Evolutionary conservation across 129 eudicot species (phyloP).

Genomic region (Tanacetum coccineum): DNA sequence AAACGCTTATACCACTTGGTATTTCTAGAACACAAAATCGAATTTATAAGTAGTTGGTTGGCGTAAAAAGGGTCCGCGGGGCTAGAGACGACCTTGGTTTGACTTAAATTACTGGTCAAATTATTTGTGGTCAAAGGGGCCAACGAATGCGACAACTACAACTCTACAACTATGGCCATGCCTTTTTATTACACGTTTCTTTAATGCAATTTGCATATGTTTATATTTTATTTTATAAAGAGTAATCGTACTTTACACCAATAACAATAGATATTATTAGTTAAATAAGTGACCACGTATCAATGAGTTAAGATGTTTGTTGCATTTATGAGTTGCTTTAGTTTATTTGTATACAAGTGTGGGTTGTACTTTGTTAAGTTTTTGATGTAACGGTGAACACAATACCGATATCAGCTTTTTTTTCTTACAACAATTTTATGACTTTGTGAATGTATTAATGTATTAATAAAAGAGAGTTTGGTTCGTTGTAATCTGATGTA

Average conservation of each 20-base stretch:
- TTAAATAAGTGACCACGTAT: background rate
- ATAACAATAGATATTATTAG: background rate
- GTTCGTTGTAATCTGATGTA: too few relatives aligned
- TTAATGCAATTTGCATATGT: constrained; percentile 16
- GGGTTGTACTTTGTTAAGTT: too few relatives aligned
- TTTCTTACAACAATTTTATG: too few relatives aligned
- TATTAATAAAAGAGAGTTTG: too few relatives aligned
- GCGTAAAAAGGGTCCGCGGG: constrained; percentile 3
- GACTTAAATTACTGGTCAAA: constrained; percentile 17
- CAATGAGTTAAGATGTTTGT: too few relatives aligned
- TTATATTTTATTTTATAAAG: constrained; percentile 16
- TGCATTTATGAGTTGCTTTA: too few relatives aligned
- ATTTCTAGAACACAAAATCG: background rate
- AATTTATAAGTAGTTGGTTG: background rate
- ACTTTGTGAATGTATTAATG: too few relatives aligned
- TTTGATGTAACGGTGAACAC: too few relatives aligned
- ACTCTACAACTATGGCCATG: constrained; percentile 31
- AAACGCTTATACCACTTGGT: too few relatives aligned
- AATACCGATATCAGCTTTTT: too few relatives aligned
- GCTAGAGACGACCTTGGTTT: constrained; percentile 20
- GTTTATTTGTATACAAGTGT: too few relatives aligned
- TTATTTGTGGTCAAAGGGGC: constrained; percentile 12
- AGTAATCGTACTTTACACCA: background rate
- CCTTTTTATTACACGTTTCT: constrained; percentile 6
- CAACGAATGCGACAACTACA: constrained; percentile 32